These are phyloP conservation scores for Turnera subulata DNA, from an alignment of 345 rosid genomes.

Conservation along the genomic window DNA sequence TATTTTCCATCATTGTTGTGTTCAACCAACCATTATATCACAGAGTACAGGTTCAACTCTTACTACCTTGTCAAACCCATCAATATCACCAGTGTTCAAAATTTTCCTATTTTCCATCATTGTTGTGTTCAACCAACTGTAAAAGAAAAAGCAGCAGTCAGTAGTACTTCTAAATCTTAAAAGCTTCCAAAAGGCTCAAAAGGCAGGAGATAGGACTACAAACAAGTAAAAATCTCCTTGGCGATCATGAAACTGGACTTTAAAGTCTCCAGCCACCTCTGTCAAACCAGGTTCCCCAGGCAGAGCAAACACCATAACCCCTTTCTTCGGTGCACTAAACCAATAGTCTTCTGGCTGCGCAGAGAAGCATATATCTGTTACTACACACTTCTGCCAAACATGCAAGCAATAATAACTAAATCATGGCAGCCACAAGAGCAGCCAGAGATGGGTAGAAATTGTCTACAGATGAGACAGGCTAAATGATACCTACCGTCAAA, in stretches of 20 bases:
- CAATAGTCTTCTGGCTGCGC: constrained; percentile 91
- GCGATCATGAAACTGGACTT: constrained; percentile 80
- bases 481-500: constrained; percentile 43
- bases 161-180: not conserved
- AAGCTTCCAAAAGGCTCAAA: constrained; percentile 7
- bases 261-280: constrained; percentile 77
- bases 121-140: constrained; percentile 88
- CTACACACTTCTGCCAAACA: not conserved
- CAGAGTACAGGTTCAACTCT: not conserved
- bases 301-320: constrained; percentile 79
- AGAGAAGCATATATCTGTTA: constrained; percentile 2
- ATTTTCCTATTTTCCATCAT: constrained; percentile 76
- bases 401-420: no score
- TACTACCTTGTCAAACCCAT: constrained; percentile 81
- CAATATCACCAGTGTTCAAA: constrained; percentile 61
- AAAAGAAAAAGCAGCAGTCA: constrained; percentile 5
- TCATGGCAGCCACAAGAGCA: not conserved
- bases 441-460: not conserved
- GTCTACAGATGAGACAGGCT: not conserved
- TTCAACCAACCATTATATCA: constrained; percentile 35
- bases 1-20: constrained; percentile 77
- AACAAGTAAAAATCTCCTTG: constrained; percentile 97
- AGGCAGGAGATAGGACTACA: constrained; percentile 8
- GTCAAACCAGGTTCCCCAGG: constrained; percentile 95
- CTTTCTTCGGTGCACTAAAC: constrained; percentile 87